A percentile compares a stretch with the other conserved stretches of the same genome.
phyloP scores from a whole-genome alignment of 306 rosid species.

The Urtica urens region DNA sequence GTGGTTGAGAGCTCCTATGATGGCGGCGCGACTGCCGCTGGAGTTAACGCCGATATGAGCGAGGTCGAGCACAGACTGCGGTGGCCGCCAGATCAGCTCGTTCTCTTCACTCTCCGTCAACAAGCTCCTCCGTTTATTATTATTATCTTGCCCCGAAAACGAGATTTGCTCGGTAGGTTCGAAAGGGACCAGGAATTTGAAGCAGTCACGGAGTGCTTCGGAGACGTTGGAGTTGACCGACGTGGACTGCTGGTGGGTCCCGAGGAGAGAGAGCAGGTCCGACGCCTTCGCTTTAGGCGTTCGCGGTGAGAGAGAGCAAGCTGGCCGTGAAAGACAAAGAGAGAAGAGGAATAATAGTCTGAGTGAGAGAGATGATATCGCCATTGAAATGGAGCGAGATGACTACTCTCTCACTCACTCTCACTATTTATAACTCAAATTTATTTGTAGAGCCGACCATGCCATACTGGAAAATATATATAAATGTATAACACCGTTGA shows the following conservation, averaged over 20 bases:
- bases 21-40: constrained; percentile 71
- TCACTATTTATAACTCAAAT: no score
- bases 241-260: constrained; percentile 37
- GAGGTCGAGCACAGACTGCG: constrained; percentile 64
- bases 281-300: constrained; percentile 57
- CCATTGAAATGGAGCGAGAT: no score
- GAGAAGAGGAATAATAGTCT: constrained; percentile 45
- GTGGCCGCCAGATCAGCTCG: constrained; percentile 76
- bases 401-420: no score
- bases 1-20: constrained; percentile 67
- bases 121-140: not conserved
- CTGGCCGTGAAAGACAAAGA: constrained; percentile 54
- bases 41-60: constrained; percentile 81
- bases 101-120: constrained; percentile 27
- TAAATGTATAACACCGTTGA: no score
- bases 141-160: no score
- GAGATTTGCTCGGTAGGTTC: constrained; percentile 1
- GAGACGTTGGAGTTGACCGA: constrained; percentile 44
- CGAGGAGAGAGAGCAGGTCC: constrained; percentile 55
- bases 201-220: constrained; percentile 46
- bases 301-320: constrained; percentile 13
- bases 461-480: no score
- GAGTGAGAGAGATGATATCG: constrained; percentile 29
- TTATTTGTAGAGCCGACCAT: no score
- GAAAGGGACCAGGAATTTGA: constrained; percentile 79